Conservation (phyloP, 225 moss, liverwort and hornwort genomes). For the Climacium dendroides region DNA sequence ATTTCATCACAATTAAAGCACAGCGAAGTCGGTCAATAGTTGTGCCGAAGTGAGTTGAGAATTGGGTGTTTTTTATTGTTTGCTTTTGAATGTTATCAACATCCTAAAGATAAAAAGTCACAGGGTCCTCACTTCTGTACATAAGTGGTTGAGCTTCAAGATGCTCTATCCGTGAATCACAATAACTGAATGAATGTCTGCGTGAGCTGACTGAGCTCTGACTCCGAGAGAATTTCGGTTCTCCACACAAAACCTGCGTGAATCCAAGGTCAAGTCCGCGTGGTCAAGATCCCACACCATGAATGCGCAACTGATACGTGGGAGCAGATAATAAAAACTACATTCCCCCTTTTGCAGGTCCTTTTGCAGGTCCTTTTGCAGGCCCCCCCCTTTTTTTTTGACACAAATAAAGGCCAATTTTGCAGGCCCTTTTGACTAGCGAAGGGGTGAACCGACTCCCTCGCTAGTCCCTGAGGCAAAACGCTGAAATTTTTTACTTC, state of each 20-base stretch:
- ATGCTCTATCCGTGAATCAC: background rate
- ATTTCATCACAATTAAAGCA: background rate
- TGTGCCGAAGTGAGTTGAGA: background rate
- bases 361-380: no score
- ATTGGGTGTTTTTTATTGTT: background rate
- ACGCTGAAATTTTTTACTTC: no score
- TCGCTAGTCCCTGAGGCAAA: no score
- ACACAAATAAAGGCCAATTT: no score
- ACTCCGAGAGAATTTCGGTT: background rate
- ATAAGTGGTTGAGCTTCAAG: background rate
- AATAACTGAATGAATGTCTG: background rate
- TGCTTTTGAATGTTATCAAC: background rate
- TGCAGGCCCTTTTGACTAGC: no score
- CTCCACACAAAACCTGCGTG: background rate
- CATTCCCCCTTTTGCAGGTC: no score
- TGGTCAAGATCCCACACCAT: background rate
- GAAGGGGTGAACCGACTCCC: no score
- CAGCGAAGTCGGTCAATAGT: background rate
- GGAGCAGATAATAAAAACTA: no score
- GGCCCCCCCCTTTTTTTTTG: no score
- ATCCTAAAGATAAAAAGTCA: background rate
- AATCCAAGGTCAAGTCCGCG: background rate
- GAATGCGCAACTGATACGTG: background rate
- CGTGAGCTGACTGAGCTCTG: background rate
- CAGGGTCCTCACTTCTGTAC: background rate